Conservation (phyloP, 2,329 filamentous ascomycete species). For the Didymella lethalis region DNA sequence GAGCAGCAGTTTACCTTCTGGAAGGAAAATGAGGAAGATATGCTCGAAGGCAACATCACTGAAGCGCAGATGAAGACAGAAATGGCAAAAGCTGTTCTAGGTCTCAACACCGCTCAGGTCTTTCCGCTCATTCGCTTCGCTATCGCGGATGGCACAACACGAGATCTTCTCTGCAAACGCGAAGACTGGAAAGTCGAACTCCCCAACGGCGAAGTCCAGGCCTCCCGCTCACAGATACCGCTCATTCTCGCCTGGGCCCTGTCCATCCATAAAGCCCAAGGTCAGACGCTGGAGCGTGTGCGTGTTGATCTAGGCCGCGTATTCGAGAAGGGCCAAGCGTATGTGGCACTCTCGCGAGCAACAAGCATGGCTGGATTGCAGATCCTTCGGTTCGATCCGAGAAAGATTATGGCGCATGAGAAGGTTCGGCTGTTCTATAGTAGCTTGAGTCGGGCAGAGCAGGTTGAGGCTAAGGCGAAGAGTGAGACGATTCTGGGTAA, state of each 20-base stretch:
- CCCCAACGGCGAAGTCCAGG: conserved; percentile 93
- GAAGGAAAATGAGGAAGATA: conserved; percentile 64
- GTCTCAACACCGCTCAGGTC: conserved; percentile 61
- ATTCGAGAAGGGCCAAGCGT: conserved; percentile 97
- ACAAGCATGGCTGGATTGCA: conserved; percentile 87
- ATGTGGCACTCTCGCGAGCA: conserved; percentile 93
- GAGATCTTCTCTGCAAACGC: conserved; percentile 80
- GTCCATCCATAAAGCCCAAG: conserved; percentile 97
- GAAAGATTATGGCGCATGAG: conserved; percentile 93
- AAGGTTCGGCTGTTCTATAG: conserved; percentile 86
- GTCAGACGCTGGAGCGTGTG: conserved; percentile 90
- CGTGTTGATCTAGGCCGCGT: conserved; percentile 92
- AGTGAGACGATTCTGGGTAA: conserved; percentile 43
- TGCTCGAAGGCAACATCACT: conserved; percentile 59
- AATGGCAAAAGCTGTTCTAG: conserved; percentile 57
- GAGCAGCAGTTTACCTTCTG: conserved; percentile 68
- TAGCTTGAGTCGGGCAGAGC: conserved; percentile 77
- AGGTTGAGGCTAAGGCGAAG: conserved; percentile 45
- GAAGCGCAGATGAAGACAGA: conserved; percentile 51
- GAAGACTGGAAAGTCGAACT: conserved; percentile 97
- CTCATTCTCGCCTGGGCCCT: conserved; percentile 96
- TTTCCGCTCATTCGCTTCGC: conserved; percentile 89
- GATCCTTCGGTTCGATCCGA: conserved; percentile 85
- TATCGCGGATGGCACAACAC: conserved; percentile 76
- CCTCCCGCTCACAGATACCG: conserved; percentile 76